Percentiles rank a stretch among this genome's conserved stretches.
phyloP scores from a whole-genome alignment of 202 grass and related monocot species.

The Cymbopogon flexuosus region DNA sequence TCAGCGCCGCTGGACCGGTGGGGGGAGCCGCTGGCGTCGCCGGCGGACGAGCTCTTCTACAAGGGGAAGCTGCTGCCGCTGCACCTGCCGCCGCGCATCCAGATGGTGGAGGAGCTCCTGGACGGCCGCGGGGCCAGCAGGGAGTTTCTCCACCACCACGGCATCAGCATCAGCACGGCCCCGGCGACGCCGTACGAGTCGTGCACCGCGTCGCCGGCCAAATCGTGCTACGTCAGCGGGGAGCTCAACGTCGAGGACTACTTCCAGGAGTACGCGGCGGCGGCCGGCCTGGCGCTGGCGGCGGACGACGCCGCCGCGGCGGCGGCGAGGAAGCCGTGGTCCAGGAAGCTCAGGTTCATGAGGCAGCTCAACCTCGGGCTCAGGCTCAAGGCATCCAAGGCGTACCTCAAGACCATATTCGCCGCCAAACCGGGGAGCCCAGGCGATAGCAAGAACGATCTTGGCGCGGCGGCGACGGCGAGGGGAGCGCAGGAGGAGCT shows the following conservation, averaged over 20 bases:
- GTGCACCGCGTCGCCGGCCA: constrained; percentile 47
- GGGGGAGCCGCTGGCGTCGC: constrained; percentile 39
- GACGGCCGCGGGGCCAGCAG: constrained; percentile 11
- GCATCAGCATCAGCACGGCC: constrained; percentile 27
- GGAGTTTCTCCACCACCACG: neutral
- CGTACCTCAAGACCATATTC: constrained; percentile 80
- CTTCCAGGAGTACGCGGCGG: constrained; percentile 55
- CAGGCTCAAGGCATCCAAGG: constrained; percentile 77
- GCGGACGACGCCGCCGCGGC: neutral
- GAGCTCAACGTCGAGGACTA: constrained; percentile 69
- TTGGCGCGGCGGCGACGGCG: neutral
- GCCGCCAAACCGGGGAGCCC: constrained; percentile 18
- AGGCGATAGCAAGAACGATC: constrained; percentile 2
- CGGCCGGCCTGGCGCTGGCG: neutral
- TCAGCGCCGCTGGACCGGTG: constrained; percentile 37
- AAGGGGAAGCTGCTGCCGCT: constrained; percentile 91
- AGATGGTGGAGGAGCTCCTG: constrained; percentile 69
- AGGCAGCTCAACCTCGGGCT: constrained; percentile 47
- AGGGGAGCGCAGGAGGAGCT: neutral
- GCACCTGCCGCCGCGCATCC: constrained; percentile 60
- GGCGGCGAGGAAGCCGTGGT: constrained; percentile 58
- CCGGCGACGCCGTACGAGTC: constrained; percentile 76
- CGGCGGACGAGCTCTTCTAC: constrained; percentile 91
- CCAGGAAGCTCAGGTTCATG: constrained; percentile 62
- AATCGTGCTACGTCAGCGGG: constrained; percentile 49